Evolutionary conservation across 2,329 filamentous ascomycete genomes (phyloP), one percentile per base, ranked within the genome.

Genomic region (Byssochlamys sp.): DNA sequence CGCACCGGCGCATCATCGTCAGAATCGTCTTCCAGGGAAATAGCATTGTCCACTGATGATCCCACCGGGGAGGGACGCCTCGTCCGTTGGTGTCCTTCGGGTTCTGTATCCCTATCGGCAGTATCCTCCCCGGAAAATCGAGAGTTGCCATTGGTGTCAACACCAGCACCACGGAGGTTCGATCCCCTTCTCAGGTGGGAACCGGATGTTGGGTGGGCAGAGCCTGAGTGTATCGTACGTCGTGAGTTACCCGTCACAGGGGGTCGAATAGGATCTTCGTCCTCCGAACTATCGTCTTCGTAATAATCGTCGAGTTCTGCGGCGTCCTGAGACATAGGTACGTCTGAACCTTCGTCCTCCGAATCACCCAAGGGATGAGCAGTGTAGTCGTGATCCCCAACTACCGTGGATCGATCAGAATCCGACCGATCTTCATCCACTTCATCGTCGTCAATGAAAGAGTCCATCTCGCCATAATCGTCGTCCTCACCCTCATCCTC

Each of bases 401-500:
- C 66, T 26, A 73, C 65, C 3, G 71, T 73, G 27, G 67, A 71
- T 58, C 59, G 66, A 58, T 70, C 70, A 6, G 71, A 72, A 26
- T 66, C 64, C 14, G 65, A 67, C 25, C 63, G 64, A 29, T 65
- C 62, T 28, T 62, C 57, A 45, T 45, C 39, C 14, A 59, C 39
- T 39, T 57, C 55, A 28, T 62, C 59, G n/a, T 59, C 60, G 52
- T 63, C 57, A 51, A 57, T 58, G 39, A 59, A 58, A 26, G 59
- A 59, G 26, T 52, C 57, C 58, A 59, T 61, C 14, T 61, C 57
- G 3, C 57, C 61, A 19, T 64, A 63, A 52, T 70, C 67, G n/a
- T 70, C 67, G 11, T 61, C 60, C 27, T 65, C 62, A 6, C 67
- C 67, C 10, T 70, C 62, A 14, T 63, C 67, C 25, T 63, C 60